Conservation (phyloP, 345 rosid genomes). For the Cardamine chenopodiifolia region DNA sequence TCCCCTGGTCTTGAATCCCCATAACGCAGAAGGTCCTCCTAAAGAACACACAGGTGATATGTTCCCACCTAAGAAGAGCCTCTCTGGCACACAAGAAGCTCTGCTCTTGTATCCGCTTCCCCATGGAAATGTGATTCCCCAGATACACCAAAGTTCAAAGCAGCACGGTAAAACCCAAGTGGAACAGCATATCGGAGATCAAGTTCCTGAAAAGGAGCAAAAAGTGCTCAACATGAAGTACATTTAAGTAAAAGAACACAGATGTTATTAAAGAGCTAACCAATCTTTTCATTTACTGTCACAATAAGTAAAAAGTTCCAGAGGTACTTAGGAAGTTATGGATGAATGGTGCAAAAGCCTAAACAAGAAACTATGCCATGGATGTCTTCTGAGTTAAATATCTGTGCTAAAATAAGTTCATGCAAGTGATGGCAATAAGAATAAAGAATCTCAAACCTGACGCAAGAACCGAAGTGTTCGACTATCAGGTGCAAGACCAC, state of each 20-base stretch:
- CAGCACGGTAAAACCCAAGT: constrained; percentile 74
- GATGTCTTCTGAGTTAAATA: neutral
- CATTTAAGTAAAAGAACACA: constrained; percentile 14
- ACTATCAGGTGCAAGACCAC: constrained; percentile 88
- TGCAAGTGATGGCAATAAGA: constrained; percentile 1
- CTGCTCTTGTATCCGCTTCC: constrained; percentile 63
- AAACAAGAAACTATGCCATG: constrained; percentile 7
- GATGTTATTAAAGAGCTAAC: constrained; percentile 15
- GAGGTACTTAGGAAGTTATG: neutral
- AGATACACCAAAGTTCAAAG: constrained; percentile 78
- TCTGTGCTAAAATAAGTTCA: neutral
- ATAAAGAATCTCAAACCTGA: constrained; percentile 57
- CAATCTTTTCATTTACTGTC: constrained; percentile 15
- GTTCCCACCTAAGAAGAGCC: constrained; percentile 93
- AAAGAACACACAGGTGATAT: constrained; percentile 72
- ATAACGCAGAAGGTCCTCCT: constrained; percentile 85
- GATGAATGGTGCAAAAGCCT: constrained; percentile 2
- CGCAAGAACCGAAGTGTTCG: constrained; percentile 73
- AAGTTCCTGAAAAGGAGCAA: constrained; percentile 53
- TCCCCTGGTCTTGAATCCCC: constrained; percentile 92
- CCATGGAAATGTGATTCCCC: constrained; percentile 82
- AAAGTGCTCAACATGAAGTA: constrained; percentile 7
- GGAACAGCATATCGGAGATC: constrained; percentile 89
- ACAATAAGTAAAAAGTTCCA: constrained; percentile 1
- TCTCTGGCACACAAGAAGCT: constrained; percentile 74